Conservation (phyloP, 2,329 filamentous ascomycete genomes). For the Monosporascus ibericus region DNA sequence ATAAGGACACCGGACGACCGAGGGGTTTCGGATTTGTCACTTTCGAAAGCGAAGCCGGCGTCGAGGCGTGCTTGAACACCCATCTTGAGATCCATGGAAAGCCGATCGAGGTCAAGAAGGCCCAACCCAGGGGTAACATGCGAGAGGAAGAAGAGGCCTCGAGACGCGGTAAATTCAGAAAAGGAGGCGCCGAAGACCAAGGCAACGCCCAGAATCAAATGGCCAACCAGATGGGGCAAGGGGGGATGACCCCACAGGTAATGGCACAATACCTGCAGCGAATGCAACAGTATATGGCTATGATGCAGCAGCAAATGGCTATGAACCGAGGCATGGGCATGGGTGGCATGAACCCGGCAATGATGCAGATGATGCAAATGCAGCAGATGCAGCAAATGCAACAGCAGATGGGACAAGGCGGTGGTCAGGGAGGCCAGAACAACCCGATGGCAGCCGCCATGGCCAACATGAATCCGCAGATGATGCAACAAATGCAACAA, state of each 20-base stretch:
- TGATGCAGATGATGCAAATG: conserved; percentile 74
- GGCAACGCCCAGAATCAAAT: conserved; percentile 21
- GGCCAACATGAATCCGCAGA: conserved; percentile 41
- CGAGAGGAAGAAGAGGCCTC: conserved; percentile 79
- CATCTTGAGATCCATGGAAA: conserved; percentile 92
- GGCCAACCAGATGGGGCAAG: conserved; percentile 24
- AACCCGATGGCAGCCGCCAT: conserved; percentile 34
- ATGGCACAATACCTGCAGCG: conserved; percentile 98
- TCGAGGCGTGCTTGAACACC: conserved; percentile 80
- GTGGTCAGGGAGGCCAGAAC: conserved; percentile 27
- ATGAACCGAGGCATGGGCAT: conserved; percentile 66
- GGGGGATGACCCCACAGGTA: conserved; percentile 82
- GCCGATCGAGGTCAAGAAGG: conserved; percentile 96
- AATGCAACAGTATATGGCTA: conserved; percentile 94
- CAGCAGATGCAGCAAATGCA: conserved; percentile 65
- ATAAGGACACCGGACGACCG: conserved; percentile 96
- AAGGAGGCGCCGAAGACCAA: conserved; percentile 40
- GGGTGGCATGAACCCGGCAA: conserved; percentile 64
- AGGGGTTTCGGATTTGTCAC: conserved; percentile 97
- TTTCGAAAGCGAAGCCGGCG: conserved; percentile 91
- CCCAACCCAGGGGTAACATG: conserved; percentile 90
- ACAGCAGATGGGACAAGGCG: conserved; percentile 36
- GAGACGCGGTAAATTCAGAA: conserved; percentile 55
- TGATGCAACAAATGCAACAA: conserved; percentile 54
- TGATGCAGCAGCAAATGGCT: conserved; percentile 91